A percentile compares a stretch with the other conserved stretches of the same genome.
phyloP scores from a whole-genome alignment of 768 basidiomycete genomes.

The Tylopilus intermedius region DNA sequence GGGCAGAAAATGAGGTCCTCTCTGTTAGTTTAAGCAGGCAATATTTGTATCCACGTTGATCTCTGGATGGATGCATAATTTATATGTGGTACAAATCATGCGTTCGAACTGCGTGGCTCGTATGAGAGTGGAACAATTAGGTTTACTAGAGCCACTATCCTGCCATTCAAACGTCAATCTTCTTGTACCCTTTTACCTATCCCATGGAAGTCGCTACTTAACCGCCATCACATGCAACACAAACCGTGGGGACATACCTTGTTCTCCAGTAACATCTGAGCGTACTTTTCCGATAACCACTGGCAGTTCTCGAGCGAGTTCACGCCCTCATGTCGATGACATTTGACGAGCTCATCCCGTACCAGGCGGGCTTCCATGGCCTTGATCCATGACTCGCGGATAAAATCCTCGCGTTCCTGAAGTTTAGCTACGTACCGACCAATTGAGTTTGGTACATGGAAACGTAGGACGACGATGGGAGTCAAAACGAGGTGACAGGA shows the following conservation, averaged over 20 bases:
- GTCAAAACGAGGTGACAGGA: background rate
- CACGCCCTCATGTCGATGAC: constrained; percentile 85
- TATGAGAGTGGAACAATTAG: background rate
- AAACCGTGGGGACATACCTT: constrained; percentile 48
- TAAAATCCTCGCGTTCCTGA: constrained; percentile 62
- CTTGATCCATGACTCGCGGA: constrained; percentile 91
- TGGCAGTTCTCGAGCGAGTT: constrained; percentile 89
- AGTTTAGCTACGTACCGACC: constrained; percentile 45
- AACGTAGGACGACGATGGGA: background rate
- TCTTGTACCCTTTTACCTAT: constrained; percentile 84
- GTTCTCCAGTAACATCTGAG: constrained; percentile 71
- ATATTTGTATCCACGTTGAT: background rate
- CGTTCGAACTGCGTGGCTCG: too few relatives aligned
- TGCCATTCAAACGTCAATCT: constrained; percentile 49
- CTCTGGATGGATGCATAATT: constrained; percentile 4
- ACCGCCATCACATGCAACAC: background rate
- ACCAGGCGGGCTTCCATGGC: constrained; percentile 92
- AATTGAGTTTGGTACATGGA: background rate
- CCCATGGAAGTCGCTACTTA: background rate
- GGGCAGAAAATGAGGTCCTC: constrained; percentile 43
- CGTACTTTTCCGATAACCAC: constrained; percentile 79
- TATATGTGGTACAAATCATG: constrained; percentile 2
- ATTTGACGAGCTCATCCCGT: constrained; percentile 82
- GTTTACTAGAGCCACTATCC: background rate
- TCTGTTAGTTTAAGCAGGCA: background rate